These are phyloP conservation scores for Didymella pomorum DNA, from an alignment of 2,329 filamentous ascomycete genomes.

Conservation along the genomic window DNA sequence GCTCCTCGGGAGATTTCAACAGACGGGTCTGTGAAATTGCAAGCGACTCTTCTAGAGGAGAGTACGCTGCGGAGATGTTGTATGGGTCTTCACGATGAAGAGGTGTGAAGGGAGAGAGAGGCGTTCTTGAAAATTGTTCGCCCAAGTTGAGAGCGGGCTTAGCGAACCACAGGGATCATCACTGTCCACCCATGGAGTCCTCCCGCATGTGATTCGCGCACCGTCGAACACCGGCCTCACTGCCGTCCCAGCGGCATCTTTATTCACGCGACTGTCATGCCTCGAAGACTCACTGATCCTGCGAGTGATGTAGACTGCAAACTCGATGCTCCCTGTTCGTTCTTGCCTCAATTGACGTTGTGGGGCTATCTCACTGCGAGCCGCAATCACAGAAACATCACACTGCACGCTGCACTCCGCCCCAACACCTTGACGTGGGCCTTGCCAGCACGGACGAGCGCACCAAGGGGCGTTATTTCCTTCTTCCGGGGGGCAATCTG, in stretches of 20 bases:
- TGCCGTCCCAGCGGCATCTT: conserved; percentile 1
- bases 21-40: conserved; percentile 50
- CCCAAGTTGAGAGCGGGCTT: conserved; percentile 34
- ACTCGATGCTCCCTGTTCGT: neutral
- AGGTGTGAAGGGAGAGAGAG: conserved; percentile 34
- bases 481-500: conserved; percentile 3
- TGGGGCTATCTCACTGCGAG: conserved; percentile 1
- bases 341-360: conserved; percentile 1
- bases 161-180: conserved; percentile 25
- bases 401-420: conserved; percentile 26
- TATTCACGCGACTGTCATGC: conserved; percentile 1
- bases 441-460: conserved; percentile 19
- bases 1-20: conserved; percentile 48
- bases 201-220: conserved; percentile 23
- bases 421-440: conserved; percentile 25
- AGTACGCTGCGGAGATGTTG: conserved; percentile 44
- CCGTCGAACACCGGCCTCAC: conserved; percentile 1
- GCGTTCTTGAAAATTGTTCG: conserved; percentile 35
- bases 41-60: conserved; percentile 45
- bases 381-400: conserved; percentile 23
- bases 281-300: neutral
- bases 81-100: conserved; percentile 47
- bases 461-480: conserved; percentile 8
- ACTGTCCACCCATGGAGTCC: conserved; percentile 11
- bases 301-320: neutral